A percentile compares a stretch with the other conserved stretches of the same genome.
Evolutionary conservation across 1,284 basidiomycete genomes (phyloP).

Genomic region (Peniophora sp.): DNA sequence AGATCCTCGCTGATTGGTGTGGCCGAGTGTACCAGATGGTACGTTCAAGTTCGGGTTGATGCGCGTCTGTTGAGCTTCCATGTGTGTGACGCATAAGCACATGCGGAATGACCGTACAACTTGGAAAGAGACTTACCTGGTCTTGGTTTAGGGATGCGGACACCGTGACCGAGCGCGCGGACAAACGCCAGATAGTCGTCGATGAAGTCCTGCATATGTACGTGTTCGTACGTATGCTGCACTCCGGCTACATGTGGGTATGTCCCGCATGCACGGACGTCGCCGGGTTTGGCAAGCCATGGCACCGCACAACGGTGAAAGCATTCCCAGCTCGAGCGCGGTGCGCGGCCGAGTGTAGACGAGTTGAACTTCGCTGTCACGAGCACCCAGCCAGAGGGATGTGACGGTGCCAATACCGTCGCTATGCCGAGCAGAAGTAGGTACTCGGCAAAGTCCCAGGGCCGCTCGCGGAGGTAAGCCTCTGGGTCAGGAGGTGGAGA

Average conservation of each 20-base stretch:
- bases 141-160: constrained; percentile 6
- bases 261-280: background rate
- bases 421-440: background rate
- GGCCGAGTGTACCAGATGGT: constrained; percentile 8
- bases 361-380: background rate
- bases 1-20: constrained; percentile 6
- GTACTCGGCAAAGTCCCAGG: background rate
- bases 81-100: too few relatives aligned
- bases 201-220: constrained; percentile 8
- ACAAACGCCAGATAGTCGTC: constrained; percentile 1
- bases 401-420: background rate
- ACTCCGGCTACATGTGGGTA: constrained; percentile 11
- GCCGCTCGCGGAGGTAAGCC: background rate
- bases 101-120: background rate
- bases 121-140: background rate
- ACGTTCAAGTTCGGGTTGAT: constrained; percentile 9
- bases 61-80: constrained; percentile 4
- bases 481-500: background rate
- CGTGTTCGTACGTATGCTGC: constrained; percentile 9
- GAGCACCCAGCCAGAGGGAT: background rate
- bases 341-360: constrained; percentile 3
- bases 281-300: constrained; percentile 6
- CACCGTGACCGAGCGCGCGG: background rate
- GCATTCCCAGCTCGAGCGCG: constrained; percentile 11
- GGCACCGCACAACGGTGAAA: constrained; percentile 11